Percentiles rank a stretch among this genome's conserved stretches.
These are phyloP conservation scores for Misopates orontium DNA, from an alignment of 257 asterid genomes.

Conservation along the genomic window DNA sequence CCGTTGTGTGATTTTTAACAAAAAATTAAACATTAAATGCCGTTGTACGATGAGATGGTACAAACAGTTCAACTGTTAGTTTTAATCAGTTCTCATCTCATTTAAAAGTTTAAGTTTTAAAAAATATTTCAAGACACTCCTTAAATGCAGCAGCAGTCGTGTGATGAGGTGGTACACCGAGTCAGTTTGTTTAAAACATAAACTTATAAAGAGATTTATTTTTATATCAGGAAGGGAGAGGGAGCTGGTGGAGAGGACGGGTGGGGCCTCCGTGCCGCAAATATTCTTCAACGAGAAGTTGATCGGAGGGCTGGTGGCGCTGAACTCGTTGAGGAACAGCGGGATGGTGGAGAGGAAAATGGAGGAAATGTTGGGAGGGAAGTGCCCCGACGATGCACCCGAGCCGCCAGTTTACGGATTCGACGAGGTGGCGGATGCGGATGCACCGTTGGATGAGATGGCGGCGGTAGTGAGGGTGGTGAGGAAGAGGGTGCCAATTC, in stretches of 20 bases:
- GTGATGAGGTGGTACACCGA: too few species aligned
- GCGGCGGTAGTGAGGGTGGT: slow-evolving; percentile 62
- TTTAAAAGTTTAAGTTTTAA: too few species aligned
- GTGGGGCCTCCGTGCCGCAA: slow-evolving; percentile 65
- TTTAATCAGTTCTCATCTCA: too few species aligned
- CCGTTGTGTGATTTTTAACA: too few species aligned
- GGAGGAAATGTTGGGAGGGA: slow-evolving; percentile 66
- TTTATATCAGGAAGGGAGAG: slow-evolving; percentile 41
- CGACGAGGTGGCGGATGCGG: slow-evolving; percentile 57
- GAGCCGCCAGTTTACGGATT: slow-evolving; percentile 79
- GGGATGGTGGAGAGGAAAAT: slow-evolving; percentile 70
- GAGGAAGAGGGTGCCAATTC: slow-evolving; percentile 79
- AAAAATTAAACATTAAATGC: too few species aligned
- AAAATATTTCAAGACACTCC: too few species aligned
- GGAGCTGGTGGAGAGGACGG: slow-evolving; percentile 69
- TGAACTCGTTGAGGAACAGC: slow-evolving; percentile 80
- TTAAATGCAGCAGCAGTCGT: too few species aligned
- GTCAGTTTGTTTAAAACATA: too few species aligned
- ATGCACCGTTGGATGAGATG: slow-evolving; percentile 48
- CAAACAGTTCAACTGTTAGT: too few species aligned
- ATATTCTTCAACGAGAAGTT: slow-evolving; percentile 77
- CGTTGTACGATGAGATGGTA: too few species aligned
- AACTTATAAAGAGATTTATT: too few species aligned
- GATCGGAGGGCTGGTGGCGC: slow-evolving; percentile 79
- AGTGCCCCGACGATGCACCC: slow-evolving; percentile 87